Percentiles rank a stretch among this genome's conserved stretches.
phyloP scores from a whole-genome alignment of 2,329 filamentous ascomycete species.

The Aspergillus spinulosporus region DNA sequence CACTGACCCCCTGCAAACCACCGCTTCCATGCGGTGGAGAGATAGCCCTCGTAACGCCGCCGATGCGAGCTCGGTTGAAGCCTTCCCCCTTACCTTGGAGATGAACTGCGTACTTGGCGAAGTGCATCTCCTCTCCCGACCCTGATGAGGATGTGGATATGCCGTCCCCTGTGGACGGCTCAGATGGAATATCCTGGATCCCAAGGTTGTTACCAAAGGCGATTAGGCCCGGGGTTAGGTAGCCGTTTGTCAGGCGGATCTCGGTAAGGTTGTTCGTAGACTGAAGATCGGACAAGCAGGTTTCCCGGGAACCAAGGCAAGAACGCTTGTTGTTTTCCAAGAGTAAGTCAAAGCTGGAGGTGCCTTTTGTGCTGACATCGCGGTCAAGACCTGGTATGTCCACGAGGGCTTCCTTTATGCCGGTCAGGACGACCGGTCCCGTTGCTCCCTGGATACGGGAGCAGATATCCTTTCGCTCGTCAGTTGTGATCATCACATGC shows the following conservation, averaged over 20 bases:
- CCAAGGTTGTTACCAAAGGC: slow-evolving; percentile 40
- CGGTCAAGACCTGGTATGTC: background rate
- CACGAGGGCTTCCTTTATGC: background rate
- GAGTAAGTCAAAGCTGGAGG: background rate
- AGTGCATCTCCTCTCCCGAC: slow-evolving; percentile 36
- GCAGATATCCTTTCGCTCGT: background rate
- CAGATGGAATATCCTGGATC: slow-evolving; percentile 54
- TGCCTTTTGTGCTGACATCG: too few species aligned
- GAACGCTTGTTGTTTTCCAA: background rate
- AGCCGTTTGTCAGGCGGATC: background rate
- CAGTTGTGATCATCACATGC: background rate
- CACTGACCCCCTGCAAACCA: slow-evolving; percentile 59
- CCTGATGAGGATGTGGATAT: slow-evolving; percentile 34
- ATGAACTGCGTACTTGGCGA: slow-evolving; percentile 49
- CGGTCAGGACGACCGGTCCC: background rate
- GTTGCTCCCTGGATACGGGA: background rate
- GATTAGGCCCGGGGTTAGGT: slow-evolving; percentile 6
- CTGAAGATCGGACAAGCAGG: background rate
- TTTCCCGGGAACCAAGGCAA: background rate
- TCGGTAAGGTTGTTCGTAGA: background rate
- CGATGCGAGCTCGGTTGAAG: slow-evolving; percentile 53
- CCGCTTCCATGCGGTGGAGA: slow-evolving; percentile 54
- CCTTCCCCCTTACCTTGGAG: slow-evolving; percentile 53
- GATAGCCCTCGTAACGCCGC: slow-evolving; percentile 61
- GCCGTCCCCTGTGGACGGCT: slow-evolving; percentile 52